Base-by-base conservation (phyloP, 1,284 basidiomycete genomes). In the Hemileia vastatrix region DNA sequence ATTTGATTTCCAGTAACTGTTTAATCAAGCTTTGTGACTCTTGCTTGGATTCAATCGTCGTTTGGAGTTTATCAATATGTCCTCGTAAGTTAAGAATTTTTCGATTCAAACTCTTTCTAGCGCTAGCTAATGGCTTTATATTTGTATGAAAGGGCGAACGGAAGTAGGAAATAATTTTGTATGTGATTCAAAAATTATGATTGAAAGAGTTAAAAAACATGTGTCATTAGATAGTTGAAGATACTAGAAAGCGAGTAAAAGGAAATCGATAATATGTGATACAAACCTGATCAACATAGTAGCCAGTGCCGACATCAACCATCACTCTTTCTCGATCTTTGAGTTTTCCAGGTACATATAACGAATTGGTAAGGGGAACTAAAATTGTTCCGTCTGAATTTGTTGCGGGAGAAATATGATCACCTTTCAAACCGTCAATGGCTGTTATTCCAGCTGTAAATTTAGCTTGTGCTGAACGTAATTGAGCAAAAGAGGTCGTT, bases 271-370 rank as follows among this genome's bases (percentile, higher is more conserved):
- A 4, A 4, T n/a, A n/a, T n/a, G n/a, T n/a, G n/a, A n/a, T n/a
- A 60, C 80, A 64, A 60, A 90, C 92, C 83, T 96, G 97, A 77
- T 90, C 86, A 18, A 98, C 86, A 72, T 87, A 97, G 78, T 96
- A 98, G 0, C 94, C 94, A 0, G 94, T 97, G 1, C 94, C 94
- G 32, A 98, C 83, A 75, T 98, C 94, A 18, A 98, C 85, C 64
- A 97, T 86, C 53, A 98, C 92, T 67, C 90, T 83, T 54, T 91
- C 86, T 1, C 83, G 77, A 73, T 96, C 87, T 24, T 80, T 81
- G 36, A 97, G 81, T 77, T 86, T 91, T 31, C 93, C 94, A 1
- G 93, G 91, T 13, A 97, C 88, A 75, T 97, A 97, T 2, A 98
- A 82, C 1, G 91, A 95, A 75, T 88, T 90, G 8, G 92, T 96